A percentile compares a stretch with the other conserved stretches of the same genome.
Conservation (phyloP, 2,329 filamentous ascomycete species). For the Alternaria gaisen region DNA sequence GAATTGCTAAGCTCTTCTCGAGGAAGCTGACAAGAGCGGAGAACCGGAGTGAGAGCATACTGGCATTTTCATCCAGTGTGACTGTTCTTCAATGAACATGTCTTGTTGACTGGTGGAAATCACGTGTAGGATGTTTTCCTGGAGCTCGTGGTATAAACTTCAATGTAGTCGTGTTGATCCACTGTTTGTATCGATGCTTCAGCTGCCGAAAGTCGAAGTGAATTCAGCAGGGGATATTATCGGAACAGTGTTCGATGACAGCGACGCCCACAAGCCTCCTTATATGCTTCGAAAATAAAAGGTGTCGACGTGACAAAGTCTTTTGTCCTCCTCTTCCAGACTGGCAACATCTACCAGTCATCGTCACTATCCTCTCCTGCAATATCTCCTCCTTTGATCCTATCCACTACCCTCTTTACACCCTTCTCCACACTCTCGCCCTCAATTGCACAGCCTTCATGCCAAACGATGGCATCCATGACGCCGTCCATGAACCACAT, state of each 20-base stretch:
- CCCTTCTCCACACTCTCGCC: slow-evolving; percentile 35
- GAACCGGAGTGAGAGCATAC: neutral
- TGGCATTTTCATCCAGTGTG: neutral
- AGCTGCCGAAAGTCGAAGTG: neutral
- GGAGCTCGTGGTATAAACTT: neutral
- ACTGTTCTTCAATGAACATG: neutral
- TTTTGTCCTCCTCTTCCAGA: neutral
- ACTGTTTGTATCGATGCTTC: neutral
- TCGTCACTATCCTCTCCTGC: slow-evolving; percentile 32
- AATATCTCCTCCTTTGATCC: slow-evolving; percentile 38
- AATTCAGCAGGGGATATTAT: neutral
- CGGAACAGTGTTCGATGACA: neutral
- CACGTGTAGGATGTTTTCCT: neutral
- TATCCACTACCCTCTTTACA: slow-evolving; percentile 34
- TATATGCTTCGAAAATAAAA: neutral
- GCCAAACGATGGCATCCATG: slow-evolving; percentile 36
- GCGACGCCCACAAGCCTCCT: neutral
- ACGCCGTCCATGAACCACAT: slow-evolving; percentile 37
- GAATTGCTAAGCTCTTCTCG: neutral
- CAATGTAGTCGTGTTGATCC: neutral
- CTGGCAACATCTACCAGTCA: slow-evolving; percentile 21
- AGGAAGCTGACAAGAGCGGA: neutral
- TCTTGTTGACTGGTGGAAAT: neutral
- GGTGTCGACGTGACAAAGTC: neutral
- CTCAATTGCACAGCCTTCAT: slow-evolving; percentile 33